Base-by-base conservation (phyloP, 768 basidiomycete species). In the Agrocybe chaxingu region DNA sequence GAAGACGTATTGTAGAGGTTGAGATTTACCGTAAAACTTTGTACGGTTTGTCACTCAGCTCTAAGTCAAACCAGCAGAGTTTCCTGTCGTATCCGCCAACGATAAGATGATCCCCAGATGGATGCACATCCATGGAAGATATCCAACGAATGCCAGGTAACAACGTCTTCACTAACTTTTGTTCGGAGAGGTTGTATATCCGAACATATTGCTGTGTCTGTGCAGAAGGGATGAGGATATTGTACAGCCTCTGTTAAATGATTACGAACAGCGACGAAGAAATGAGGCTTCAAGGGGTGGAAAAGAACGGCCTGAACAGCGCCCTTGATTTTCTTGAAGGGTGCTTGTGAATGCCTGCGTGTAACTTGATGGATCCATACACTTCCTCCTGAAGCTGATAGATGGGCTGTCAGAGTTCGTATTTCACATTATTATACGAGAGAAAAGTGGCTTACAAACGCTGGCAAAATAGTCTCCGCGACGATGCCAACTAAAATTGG, bases 51-150 rank as follows among this genome's bases (percentile, higher is more conserved):
- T 91, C 88, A 58, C 88, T 92, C 48, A 99, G 82, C 62, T 98
- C 97, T 57, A 99, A 75, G 73, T 99, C 97, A 68, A 98, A 98
- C 97, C 97, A 99, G 67, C 93, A 95, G 11, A 99, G 73, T 67
- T 98, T 97, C 58, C 90, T 87, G 72, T 99, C 97, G 68, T 98
- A 98, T 42, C 92, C 92, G 52, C 97, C 97, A 44, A 99, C 91
- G 54, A 99, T 92, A 53, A 99, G 75, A 74, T 99, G 94, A 62
- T 98, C 95, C 29, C 92, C 92, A 45, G 88, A 87, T 16, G 96
- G 92, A 69, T 99, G 97, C 19, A 99, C 80, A 65, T 98, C 95
- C 86, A 99, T 87, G 8, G 84, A 90, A 33, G 94, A 97, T 63
- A 99, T 98, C 96, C 96, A 98, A 65, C 84, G 86, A 56, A 96